phyloP scores from a whole-genome alignment of 371 early-diverging fungal genomes.

The Batrachochytrium dendrobatidis region DNA sequence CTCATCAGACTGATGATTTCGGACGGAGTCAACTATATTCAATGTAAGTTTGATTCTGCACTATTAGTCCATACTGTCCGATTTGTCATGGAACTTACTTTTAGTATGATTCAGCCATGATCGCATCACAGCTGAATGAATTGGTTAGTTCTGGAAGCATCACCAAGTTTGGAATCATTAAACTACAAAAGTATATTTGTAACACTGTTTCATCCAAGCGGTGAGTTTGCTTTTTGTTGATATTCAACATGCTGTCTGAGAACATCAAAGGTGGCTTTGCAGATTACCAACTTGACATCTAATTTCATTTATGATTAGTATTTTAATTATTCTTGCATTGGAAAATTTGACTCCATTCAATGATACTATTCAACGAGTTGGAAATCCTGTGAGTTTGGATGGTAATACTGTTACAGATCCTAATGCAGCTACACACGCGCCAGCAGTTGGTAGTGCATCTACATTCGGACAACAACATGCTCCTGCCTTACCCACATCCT shows the following conservation, averaged over 20 bases:
- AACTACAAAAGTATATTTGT: slow-evolving; percentile 41
- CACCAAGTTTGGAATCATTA: slow-evolving; percentile 44
- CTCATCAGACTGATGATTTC: slow-evolving; percentile 54
- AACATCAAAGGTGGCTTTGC: neutral
- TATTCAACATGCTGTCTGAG: neutral
- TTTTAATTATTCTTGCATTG: slow-evolving; percentile 45
- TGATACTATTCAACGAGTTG: slow-evolving; percentile 10
- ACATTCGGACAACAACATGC: neutral
- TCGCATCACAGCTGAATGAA: slow-evolving; percentile 48
- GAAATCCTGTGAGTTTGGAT: slow-evolving; percentile 10
- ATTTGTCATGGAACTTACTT: too few relatives aligned
- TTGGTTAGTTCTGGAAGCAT: slow-evolving; percentile 43
- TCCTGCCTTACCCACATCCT: neutral
- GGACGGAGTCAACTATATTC: slow-evolving; percentile 59
- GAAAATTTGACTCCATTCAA: slow-evolving; percentile 15
- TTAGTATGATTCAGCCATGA: slow-evolving; percentile 38
- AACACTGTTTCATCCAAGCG: slow-evolving; percentile 51
- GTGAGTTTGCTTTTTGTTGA: slow-evolving; percentile 7
- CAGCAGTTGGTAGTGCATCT: too few relatives aligned
- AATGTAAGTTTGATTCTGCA: slow-evolving; percentile 42
- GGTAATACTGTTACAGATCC: too few relatives aligned
- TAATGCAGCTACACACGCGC: too few relatives aligned
- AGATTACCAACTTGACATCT: neutral
- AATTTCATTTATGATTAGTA: slow-evolving; percentile 27
- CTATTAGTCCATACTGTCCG: neutral